Base-by-base conservation (phyloP, 129 eudicot genomes). In the Tagetes erecta region DNA sequence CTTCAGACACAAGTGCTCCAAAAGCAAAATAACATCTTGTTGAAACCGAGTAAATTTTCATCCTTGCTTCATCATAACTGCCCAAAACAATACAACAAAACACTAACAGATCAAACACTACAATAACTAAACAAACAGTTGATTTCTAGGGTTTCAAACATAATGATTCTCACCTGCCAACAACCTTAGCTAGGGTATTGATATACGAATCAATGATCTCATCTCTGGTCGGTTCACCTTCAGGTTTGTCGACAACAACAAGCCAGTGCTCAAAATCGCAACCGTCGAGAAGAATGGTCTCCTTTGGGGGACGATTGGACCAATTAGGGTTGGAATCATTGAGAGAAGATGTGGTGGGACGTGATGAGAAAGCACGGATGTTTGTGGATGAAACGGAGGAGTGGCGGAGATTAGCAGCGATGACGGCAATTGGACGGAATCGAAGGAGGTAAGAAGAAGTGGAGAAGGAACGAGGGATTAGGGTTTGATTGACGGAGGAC, bases 251-350 rank as follows among this genome's bases (percentile, higher is more conserved):
- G 74, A 88, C 38, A 1, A 90, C 97, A 12, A 94, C 89, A 42
- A 94, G 91, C 98, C 98, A 94, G 68, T 94, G 98, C 74, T 94
- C 97, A 34, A 94, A 94, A 80, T 94, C 98, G 53, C 97, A 90
- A 3, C 98, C 98, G 34, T 90, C 96, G 20, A 93, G 92, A 77
- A 93, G 60, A 10, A 90, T 93, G 67, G 98, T 93, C 87, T 93
- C 98, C 79, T 87, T 93, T 0, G 98, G 98, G 4, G 98, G 98
- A 0, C 96, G 89, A 39, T 93, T 93, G 3, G 96, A 86, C 91
- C 92, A 92, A 44, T 92, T 92, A 77, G 98, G 98, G 84, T 78
- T 90, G 14, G 94, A 82, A 66, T 92, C 98, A 11, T 80, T 92
- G 11, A 92, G 85, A 4, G 96, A 86, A 39, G 92, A 84, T 38